Base-by-base conservation (phyloP, 2,329 filamentous ascomycete species). In the Xylogone sp. region DNA sequence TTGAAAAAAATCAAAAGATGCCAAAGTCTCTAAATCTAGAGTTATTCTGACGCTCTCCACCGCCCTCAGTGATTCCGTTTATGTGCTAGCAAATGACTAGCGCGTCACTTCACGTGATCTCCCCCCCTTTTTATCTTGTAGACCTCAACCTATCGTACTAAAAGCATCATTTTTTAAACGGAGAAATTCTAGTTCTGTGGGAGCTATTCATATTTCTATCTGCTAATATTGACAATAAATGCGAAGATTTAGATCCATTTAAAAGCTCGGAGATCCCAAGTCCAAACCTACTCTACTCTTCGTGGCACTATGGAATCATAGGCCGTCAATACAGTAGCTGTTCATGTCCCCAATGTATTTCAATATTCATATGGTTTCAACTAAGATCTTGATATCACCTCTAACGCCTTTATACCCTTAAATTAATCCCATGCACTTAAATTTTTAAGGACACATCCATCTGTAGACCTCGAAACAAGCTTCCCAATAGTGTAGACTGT, bases 401-500 rank as follows among this genome's bases (percentile, higher is more conserved):
- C 21, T 19, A 46, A 46, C 44, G 20, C 44, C 44, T 27, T 31
- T 48, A 42, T n/a, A 4, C 31, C 43, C 42, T n/a, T 10, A 34
- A 34, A 47, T 50, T 58, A 65, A 50, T 65, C 56, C 65, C 65
- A 68, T 27, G 53, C 56, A 7, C 58, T 51, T 42, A 89, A 70
- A 50, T 84, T 83, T 55, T 72, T 75, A 53, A 92, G 69, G 21
- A 84, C 71, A 64, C 87, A 89, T 2, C 79, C 83, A 61, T 84
- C 75, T 71, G 10, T 72, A 4, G 66, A 63, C 60, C 84, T 79
- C 56, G 76, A 70, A 42, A 86, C 78, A 56, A 99, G 75, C 63
- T 75, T 79, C 16, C 93, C 94, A 54, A 97, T 83, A 21, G 73
- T 78, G 66, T 81, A 90, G 3, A 96, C 90, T 53, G 75, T 85